Evolutionary conservation across 73 alveolate species (phyloP), one percentile per base, ranked within the genome.

Genomic region (Stentor coeruleus): DNA sequence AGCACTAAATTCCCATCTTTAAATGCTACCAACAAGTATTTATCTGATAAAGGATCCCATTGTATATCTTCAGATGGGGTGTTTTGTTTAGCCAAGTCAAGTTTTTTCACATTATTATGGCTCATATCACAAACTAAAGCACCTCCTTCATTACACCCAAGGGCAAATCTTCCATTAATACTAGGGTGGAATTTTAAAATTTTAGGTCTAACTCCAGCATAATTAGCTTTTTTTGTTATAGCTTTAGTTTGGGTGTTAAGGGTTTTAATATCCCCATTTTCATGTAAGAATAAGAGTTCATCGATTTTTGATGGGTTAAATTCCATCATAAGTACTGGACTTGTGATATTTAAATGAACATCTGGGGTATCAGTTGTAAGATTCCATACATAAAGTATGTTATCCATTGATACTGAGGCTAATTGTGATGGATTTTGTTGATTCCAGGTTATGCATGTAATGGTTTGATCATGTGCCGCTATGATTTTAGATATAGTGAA

Each of bases 111-210:
- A n/a, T n/a, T n/a, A n/a, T n/a, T n/a, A n/a, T n/a, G n/a, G n/a
- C n/a, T n/a, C n/a, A n/a, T n/a, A n/a, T n/a, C n/a, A n/a, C n/a
- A n/a, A n/a, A n/a, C n/a, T n/a, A n/a, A n/a, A n/a, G n/a, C n/a
- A n/a, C n/a, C n/a, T n/a, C 95, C 95, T 41, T 79, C 84, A 35
- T 57, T 39, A 73, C 59, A 90, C n/a, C 93, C 95, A 35, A 90
- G 74, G 4, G 88, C 87, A 1, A 89, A 80, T 31, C 83, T 36
- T 2, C 81, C 90, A 6, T 66, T 85, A 41, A 76, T 59, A 33
- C 74, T 39, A 30, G 95, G 89, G 72, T 90, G 91, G 89, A 91
- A 90, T 38, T 79, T 82, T 14, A 85, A 77, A 3, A 74, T 85
- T 0, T 72, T 77, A 2, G 93, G 93, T 4, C 40, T 39, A 14